Conservation (phyloP, 2,329 filamentous ascomycete species). For the Exophiala xenobiotica region DNA sequence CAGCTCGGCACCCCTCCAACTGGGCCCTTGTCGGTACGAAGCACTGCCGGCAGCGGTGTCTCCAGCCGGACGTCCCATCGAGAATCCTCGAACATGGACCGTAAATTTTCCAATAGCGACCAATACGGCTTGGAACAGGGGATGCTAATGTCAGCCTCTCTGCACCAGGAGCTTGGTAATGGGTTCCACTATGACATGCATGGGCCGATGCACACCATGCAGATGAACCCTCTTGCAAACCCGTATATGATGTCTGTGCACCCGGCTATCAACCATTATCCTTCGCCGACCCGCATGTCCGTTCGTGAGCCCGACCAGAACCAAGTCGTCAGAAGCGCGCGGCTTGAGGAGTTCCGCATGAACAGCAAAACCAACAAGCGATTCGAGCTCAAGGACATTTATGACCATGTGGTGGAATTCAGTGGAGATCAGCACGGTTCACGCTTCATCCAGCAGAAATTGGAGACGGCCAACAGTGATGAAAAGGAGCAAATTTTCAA, state of each 20-base stretch:
- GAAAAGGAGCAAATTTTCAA: slow-evolving; percentile 89
- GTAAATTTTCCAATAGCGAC: slow-evolving; percentile 50
- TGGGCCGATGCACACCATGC: slow-evolving; percentile 31
- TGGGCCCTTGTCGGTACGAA: slow-evolving; percentile 40
- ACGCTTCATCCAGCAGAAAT: slow-evolving; percentile 89
- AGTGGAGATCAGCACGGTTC: slow-evolving; percentile 95
- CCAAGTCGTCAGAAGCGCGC: slow-evolving; percentile 55
- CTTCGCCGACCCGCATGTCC: slow-evolving; percentile 9
- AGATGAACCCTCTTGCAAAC: slow-evolving; percentile 37
- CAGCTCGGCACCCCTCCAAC: slow-evolving; percentile 45
- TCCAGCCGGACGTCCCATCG: slow-evolving; percentile 39
- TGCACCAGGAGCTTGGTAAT: slow-evolving; percentile 33
- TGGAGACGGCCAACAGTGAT: slow-evolving; percentile 90
- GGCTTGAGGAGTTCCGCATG: slow-evolving; percentile 77
- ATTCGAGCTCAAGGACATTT: slow-evolving; percentile 87
- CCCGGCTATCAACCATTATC: slow-evolving; percentile 3
- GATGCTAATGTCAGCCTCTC: slow-evolving; percentile 27
- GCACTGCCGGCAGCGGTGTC: slow-evolving; percentile 45
- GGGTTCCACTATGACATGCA: slow-evolving; percentile 38
- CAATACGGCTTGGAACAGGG: slow-evolving; percentile 14
- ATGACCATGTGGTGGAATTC: slow-evolving; percentile 85
- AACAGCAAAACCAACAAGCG: slow-evolving; percentile 70
- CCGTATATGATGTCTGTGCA: slow-evolving; percentile 39
- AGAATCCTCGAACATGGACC: slow-evolving; percentile 49
- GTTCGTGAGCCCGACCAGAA: slow-evolving; percentile 20